Percentiles rank a stretch among this genome's conserved stretches.
phyloP scores from a whole-genome alignment of 1,139 yeast species.

The Debaryomycetaceae sp. region DNA sequence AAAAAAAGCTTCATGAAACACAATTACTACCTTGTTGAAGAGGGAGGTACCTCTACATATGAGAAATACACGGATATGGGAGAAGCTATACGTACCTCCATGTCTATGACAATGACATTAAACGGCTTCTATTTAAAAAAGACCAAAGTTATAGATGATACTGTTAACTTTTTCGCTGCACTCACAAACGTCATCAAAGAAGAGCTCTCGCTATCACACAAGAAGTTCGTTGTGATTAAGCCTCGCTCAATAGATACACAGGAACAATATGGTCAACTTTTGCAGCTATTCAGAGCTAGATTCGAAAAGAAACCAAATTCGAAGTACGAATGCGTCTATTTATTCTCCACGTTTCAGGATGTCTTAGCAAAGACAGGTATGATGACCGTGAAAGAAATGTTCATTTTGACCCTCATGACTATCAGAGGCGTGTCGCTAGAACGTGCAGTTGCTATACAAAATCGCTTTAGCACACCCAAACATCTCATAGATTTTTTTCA shows the following conservation, averaged over 20 bases:
- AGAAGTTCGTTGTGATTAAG: constrained; percentile 43
- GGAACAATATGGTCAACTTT: constrained; percentile 42
- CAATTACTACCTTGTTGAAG: constrained; percentile 82
- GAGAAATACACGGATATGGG: constrained; percentile 41
- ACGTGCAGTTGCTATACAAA: constrained; percentile 77
- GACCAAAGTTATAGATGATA: constrained; percentile 71
- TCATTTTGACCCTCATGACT: constrained; percentile 71
- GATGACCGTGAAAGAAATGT: constrained; percentile 74
- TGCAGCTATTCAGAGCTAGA: constrained; percentile 40
- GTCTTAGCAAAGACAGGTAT: constrained; percentile 68
- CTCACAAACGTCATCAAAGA: constrained; percentile 51
- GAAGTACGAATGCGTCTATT: constrained; percentile 55
- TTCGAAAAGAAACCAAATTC: constrained; percentile 27
- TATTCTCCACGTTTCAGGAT: constrained; percentile 61
- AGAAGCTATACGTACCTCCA: constrained; percentile 72
- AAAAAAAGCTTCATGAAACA: constrained; percentile 63
- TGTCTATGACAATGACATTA: constrained; percentile 66
- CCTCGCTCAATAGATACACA: constrained; percentile 52
- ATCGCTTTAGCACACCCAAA: constrained; percentile 60
- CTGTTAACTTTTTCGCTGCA: constrained; percentile 59
- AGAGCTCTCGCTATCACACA: constrained; percentile 25
- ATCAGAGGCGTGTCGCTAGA: constrained; percentile 79
- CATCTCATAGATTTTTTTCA: constrained; percentile 39
- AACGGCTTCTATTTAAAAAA: constrained; percentile 67
- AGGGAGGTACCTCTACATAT: constrained; percentile 44